These are phyloP conservation scores for Claviceps digitariae DNA, from an alignment of 2,329 filamentous ascomycete genomes.

Conservation along the genomic window DNA sequence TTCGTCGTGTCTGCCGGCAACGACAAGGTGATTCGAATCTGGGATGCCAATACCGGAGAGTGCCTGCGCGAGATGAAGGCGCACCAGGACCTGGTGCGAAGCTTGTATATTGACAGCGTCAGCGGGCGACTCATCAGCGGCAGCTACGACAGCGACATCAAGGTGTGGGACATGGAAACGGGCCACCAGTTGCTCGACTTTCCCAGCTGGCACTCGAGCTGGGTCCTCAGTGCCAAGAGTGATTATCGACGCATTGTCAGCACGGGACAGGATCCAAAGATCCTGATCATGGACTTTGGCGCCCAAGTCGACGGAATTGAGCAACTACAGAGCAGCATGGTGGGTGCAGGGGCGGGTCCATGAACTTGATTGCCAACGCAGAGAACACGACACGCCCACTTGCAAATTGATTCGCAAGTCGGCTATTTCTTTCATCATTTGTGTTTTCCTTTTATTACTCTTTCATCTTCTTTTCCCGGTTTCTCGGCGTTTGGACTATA, in stretches of 20 bases:
- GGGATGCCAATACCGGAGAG: slow-evolving; percentile 82
- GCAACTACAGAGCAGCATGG: slow-evolving; percentile 34
- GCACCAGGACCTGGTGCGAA: slow-evolving; percentile 76
- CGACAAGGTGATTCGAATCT: slow-evolving; percentile 90
- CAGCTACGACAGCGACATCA: slow-evolving; percentile 90
- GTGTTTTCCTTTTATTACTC: not conserved
- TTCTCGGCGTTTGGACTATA: not conserved
- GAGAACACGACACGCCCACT: too few relatives aligned
- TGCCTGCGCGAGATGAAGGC: slow-evolving; percentile 69
- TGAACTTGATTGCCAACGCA: too few relatives aligned
- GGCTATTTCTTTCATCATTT: not conserved
- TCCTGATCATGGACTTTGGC: slow-evolving; percentile 88
- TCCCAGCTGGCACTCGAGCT: slow-evolving; percentile 90
- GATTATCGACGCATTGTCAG: slow-evolving; percentile 92
- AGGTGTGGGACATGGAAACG: slow-evolving; percentile 78
- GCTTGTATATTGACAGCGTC: slow-evolving; percentile 76
- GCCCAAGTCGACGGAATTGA: slow-evolving; percentile 44
- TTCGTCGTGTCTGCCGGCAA: slow-evolving; percentile 91
- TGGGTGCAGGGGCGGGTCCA: not conserved
- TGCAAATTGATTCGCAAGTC: too few relatives aligned
- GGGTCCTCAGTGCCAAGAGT: slow-evolving; percentile 92
- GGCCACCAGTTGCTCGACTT: slow-evolving; percentile 71
- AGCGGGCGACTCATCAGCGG: slow-evolving; percentile 81
- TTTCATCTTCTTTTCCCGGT: not conserved
- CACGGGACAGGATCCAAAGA: slow-evolving; percentile 85